Evolutionary conservation across 2,329 filamentous ascomycete genomes (phyloP).

Genomic region (Cercospora canescens): DNA sequence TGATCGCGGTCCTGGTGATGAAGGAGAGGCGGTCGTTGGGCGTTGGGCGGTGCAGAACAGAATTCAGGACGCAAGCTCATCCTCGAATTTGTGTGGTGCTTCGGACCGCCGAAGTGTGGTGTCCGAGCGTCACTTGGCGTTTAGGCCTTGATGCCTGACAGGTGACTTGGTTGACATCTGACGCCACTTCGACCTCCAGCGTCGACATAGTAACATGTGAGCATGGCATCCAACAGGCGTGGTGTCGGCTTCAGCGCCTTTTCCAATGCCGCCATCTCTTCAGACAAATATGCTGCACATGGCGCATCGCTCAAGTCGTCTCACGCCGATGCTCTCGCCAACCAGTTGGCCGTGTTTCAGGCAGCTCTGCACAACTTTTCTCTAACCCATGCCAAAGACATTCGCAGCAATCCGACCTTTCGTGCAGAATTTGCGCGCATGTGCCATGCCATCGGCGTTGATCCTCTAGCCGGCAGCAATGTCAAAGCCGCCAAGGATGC

Average conservation of each 20-base stretch:
- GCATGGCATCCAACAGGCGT: constrained; percentile 61
- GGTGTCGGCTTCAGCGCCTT: constrained; percentile 91
- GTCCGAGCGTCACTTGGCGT: constrained; percentile 9
- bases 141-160: constrained; percentile 6
- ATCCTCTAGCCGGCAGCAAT: constrained; percentile 69
- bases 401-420: constrained; percentile 91
- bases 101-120: constrained; percentile 4
- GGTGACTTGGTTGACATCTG: not conserved
- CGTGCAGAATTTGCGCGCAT: constrained; percentile 97
- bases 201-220: constrained; percentile 5
- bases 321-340: constrained; percentile 83
- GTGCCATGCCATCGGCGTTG: constrained; percentile 95
- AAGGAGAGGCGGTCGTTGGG: constrained; percentile 31
- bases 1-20: constrained; percentile 31
- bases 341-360: constrained; percentile 94
- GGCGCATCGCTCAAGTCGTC: constrained; percentile 81
- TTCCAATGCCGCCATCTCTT: constrained; percentile 78
- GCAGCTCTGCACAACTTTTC: constrained; percentile 94
- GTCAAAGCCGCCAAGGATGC: constrained; percentile 38
- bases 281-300: constrained; percentile 86
- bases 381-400: constrained; percentile 90
- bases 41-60: constrained; percentile 36
- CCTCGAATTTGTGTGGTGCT: constrained; percentile 21
- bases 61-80: constrained; percentile 16
- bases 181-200: not conserved